phyloP scores from a whole-genome alignment of 2,329 filamentous ascomycete species.

The Fusarium subglutinans region DNA sequence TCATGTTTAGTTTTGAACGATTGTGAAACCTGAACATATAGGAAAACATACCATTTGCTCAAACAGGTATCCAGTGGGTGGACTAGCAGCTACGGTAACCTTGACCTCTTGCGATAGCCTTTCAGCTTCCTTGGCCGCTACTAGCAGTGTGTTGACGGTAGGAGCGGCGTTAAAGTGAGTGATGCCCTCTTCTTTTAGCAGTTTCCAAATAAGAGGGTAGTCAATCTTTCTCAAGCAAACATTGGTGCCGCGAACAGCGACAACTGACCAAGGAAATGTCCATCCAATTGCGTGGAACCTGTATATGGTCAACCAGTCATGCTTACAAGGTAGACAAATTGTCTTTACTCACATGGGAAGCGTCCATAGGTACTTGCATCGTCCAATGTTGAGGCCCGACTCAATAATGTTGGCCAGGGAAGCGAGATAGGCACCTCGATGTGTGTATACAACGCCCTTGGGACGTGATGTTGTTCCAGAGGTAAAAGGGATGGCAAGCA shows the following conservation, averaged over 20 bases:
- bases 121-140: conserved; percentile 79
- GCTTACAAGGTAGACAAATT: background rate
- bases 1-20: conserved; percentile 11
- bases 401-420: conserved; percentile 88
- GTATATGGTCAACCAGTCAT: background rate
- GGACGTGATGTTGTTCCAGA: conserved; percentile 91
- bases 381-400: conserved; percentile 79
- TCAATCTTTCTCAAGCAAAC: conserved; percentile 95
- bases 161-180: conserved; percentile 97
- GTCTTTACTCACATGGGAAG: conserved; percentile 79
- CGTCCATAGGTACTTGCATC: conserved; percentile 90
- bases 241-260: conserved; percentile 91
- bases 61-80: conserved; percentile 89
- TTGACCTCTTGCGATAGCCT: conserved; percentile 75
- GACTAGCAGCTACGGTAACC: conserved; percentile 92
- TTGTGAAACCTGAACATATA: background rate
- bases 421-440: conserved; percentile 87
- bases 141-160: conserved; percentile 94
- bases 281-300: conserved; percentile 77
- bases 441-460: conserved; percentile 93
- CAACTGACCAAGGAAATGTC: conserved; percentile 95
- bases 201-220: conserved; percentile 89
- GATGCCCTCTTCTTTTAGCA: conserved; percentile 85
- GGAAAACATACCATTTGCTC: conserved; percentile 78
- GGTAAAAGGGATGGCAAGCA: conserved; percentile 91